Evolutionary conservation across 2,329 filamentous ascomycete species (phyloP), one percentile per base, ranked within the genome.

Genomic region (Sporothrix euskadiensis): DNA sequence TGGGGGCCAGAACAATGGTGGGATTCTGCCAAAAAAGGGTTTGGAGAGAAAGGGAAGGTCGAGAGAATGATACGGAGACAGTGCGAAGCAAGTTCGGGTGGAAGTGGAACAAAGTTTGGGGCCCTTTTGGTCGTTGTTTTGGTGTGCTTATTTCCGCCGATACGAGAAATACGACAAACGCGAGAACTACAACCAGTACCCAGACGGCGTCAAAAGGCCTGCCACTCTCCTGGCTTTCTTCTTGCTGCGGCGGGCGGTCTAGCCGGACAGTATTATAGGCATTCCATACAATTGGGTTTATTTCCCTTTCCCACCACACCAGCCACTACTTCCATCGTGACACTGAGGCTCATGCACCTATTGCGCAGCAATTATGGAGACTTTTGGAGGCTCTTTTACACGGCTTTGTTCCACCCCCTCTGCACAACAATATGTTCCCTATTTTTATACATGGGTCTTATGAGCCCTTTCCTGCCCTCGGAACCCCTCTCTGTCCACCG

Each of bases 131-230:
- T 12, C 39, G 26, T 26, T 47, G 41, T 68, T 52, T 52, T 52
- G 44, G 65, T 52, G 61, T 66, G 44, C 65, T 52, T 68, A 68
- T 68, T 41, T 41, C 56, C 47, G 32, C 54, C 39, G 30, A 71
- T 63, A 63, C 69, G 69, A 63, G 30, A 41, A 63, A 71, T 71
- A 71, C 69, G 69, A 71, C 26, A 35, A 57, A 5, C 39, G 44
- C 6, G 2, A 22, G 39, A 26, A n/a, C n/a, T n/a, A n/a, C n/a
- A n/a, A n/a, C n/a, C n/a, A n/a, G n/a, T n/a, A n/a, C n/a, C n/a
- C n/a, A n/a, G n/a, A 66, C 4, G 26, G 16, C 26, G 65, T 69
- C 44, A 32, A 49, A 54, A 19, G 22, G 47, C 44, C 44, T 52
- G 47, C 16, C 65, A n/a, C 4, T 35, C 39, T 52, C 44, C 26